A percentile compares a stretch with the other conserved stretches of the same genome.
These are phyloP conservation scores for Helotiales sp. DNA, from an alignment of 2,329 filamentous ascomycete genomes.

Conservation along the genomic window DNA sequence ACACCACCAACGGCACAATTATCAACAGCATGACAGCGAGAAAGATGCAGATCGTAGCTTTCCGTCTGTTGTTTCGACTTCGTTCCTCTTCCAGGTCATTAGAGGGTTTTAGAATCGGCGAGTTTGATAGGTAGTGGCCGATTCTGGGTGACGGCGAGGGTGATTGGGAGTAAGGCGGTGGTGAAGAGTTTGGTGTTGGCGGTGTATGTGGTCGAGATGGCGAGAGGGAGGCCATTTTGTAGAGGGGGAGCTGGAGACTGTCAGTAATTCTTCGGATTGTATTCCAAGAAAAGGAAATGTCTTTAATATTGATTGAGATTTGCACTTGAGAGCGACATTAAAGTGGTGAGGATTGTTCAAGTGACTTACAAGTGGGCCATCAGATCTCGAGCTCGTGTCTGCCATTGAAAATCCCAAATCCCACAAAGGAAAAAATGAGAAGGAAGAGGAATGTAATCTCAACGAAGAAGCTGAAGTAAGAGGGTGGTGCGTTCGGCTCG, in stretches of 20 bases:
- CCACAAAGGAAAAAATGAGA: background rate
- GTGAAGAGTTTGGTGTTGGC: background rate
- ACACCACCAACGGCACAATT: background rate
- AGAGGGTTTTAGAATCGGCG: background rate
- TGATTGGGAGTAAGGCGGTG: background rate
- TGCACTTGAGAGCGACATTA: background rate
- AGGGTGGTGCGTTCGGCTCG: background rate
- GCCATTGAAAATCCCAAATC: background rate
- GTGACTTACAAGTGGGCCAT: conserved; percentile 1
- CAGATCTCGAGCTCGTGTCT: background rate
- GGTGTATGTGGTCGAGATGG: background rate
- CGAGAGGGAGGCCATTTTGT: background rate
- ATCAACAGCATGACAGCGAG: background rate
- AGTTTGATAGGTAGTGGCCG: background rate
- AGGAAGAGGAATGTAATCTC: background rate
- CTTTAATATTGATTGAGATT: no score
- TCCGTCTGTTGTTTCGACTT: conserved; percentile 1
- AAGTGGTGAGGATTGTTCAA: background rate
- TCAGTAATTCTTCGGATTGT: no score
- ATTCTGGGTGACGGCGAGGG: conserved; percentile 1
- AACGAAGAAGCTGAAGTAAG: background rate
- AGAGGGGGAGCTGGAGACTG: background rate
- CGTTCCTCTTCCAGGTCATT: background rate
- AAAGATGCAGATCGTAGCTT: conserved; percentile 1
- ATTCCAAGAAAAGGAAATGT: no score